Conservation (phyloP, 2,329 filamentous ascomycete genomes). For the Tricladium varicosporioides region DNA sequence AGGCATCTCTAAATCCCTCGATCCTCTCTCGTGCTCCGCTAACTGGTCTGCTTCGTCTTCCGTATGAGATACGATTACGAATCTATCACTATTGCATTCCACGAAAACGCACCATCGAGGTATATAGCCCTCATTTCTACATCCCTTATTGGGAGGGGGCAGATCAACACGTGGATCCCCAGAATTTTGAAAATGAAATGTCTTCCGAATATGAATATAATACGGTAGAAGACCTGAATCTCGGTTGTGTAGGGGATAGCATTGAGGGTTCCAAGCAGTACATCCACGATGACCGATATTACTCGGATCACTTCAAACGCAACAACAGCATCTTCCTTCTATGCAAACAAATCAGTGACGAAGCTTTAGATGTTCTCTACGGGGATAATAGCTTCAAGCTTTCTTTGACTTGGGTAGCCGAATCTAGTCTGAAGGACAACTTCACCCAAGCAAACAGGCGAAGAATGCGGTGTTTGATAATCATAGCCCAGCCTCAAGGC, state of each 20-base stretch:
- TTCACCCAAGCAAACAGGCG: background rate
- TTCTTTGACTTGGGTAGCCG: background rate
- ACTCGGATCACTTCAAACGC: background rate
- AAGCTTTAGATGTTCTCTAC: constrained; percentile 6
- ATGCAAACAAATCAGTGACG: constrained; percentile 9
- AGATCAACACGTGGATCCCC: no score
- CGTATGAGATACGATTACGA: constrained; percentile 5
- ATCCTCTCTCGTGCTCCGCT: no score
- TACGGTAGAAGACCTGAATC: no score
- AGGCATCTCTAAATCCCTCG: no score
- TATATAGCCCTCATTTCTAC: no score
- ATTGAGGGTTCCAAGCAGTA: no score
- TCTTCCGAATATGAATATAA: no score
- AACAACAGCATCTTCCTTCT: constrained; percentile 3
- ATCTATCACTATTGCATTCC: constrained; percentile 10
- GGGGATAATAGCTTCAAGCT: constrained; percentile 7
- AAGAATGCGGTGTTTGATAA: background rate
- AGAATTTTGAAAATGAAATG: no score
- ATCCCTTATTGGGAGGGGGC: no score
- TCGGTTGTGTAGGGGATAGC: no score
- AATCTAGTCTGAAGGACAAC: background rate
- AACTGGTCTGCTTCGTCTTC: constrained; percentile 4
- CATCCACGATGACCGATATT: no score
- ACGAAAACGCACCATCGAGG: background rate
- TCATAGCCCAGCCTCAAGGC: background rate